These are phyloP conservation scores for Microbotryum violaceum DNA, from an alignment of 1,284 basidiomycete genomes.

Conservation along the genomic window DNA sequence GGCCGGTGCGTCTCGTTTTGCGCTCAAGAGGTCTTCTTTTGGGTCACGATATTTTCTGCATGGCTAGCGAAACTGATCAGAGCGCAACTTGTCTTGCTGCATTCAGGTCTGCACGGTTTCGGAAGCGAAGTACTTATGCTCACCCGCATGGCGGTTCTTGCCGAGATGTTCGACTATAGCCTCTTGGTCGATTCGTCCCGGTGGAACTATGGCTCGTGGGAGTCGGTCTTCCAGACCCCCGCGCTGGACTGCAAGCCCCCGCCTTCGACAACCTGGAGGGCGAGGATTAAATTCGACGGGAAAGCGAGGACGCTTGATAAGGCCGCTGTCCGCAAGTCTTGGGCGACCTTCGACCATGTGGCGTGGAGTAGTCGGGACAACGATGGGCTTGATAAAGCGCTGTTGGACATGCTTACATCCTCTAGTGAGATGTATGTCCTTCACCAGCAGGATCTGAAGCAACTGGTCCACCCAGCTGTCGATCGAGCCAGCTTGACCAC, in stretches of 20 bases:
- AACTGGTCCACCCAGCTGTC: too few species aligned
- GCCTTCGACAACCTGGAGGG: neutral
- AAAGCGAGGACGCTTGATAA: neutral
- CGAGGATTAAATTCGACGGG: neutral
- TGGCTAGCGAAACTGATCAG: neutral
- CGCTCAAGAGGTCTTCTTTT: too few species aligned
- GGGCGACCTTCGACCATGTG: conserved; percentile 24
- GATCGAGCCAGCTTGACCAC: too few species aligned
- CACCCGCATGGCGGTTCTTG: conserved; percentile 27
- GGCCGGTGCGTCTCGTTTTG: conserved; percentile 10
- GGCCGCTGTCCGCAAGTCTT: neutral
- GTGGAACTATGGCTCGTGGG: conserved; percentile 34
- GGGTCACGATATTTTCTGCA: too few species aligned
- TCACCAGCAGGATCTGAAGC: conserved; percentile 15
- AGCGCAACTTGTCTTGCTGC: neutral
- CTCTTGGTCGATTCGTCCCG: conserved; percentile 23
- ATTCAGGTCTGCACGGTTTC: conserved; percentile 30
- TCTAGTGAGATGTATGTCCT: conserved; percentile 8
- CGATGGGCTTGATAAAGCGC: conserved; percentile 30
- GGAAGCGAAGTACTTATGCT: conserved; percentile 32
- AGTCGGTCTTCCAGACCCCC: conserved; percentile 11
- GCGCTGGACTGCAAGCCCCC: conserved; percentile 2
- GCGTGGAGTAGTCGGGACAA: conserved; percentile 28
- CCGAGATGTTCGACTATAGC: conserved; percentile 24
- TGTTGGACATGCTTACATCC: conserved; percentile 17